A percentile compares a stretch with the other conserved stretches of the same genome.
Evolutionary conservation across 2,329 filamentous ascomycete species (phyloP).

Genomic region (Aspergillus quadricinctus): DNA sequence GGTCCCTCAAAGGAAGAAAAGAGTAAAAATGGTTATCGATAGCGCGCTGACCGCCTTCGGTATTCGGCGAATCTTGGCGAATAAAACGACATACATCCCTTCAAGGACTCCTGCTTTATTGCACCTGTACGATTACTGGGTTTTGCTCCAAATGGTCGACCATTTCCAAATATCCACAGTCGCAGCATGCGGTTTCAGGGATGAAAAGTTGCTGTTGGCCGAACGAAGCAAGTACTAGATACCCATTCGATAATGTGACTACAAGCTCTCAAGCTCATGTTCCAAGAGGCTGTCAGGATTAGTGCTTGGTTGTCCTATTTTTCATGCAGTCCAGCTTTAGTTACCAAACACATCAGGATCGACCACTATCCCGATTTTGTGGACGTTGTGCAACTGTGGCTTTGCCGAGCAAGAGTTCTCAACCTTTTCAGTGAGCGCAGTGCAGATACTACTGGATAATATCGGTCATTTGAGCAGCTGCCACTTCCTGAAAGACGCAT

Average conservation of each 20-base stretch:
- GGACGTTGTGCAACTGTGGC: neutral
- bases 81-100: neutral
- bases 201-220: neutral
- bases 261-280: neutral
- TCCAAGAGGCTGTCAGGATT: neutral
- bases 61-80: neutral
- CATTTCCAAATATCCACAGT: neutral
- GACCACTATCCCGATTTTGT: neutral
- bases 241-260: too few relatives aligned
- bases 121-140: neutral
- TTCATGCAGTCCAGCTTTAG: neutral
- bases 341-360: neutral
- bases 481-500: neutral
- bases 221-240: neutral
- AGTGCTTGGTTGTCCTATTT: neutral
- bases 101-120: neutral
- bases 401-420: neutral
- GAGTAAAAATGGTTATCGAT: constrained; percentile 19
- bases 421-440: neutral
- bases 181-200: neutral
- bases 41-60: constrained; percentile 15
- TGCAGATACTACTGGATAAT: neutral
- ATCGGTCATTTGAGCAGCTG: neutral
- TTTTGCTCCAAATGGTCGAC: neutral
- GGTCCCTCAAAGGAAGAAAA: constrained; percentile 3